Evolutionary conservation across 2,329 filamentous ascomycete species (phyloP).

Genomic region (Beauveria sp.): DNA sequence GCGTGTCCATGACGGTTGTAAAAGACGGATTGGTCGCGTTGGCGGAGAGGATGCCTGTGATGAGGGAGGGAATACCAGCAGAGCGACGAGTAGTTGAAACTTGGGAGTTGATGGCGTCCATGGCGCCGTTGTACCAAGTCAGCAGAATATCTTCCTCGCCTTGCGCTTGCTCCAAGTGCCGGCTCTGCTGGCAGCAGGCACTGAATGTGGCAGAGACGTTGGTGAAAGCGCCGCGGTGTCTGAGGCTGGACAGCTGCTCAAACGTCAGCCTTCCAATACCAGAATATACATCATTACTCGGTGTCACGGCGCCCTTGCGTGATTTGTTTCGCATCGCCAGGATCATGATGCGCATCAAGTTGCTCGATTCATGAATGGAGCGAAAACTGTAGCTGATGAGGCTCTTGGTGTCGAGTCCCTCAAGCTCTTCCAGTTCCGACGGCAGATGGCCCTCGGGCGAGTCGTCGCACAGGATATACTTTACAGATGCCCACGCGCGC

Average conservation of each 20-base stretch:
- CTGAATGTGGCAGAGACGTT: constrained; percentile 86
- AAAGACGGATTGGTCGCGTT: constrained; percentile 55
- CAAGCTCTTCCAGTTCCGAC: constrained; percentile 64
- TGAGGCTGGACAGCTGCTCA: constrained; percentile 69
- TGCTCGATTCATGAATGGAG: constrained; percentile 87
- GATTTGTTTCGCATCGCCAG: constrained; percentile 43
- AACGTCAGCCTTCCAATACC: constrained; percentile 69
- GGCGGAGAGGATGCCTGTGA: constrained; percentile 71
- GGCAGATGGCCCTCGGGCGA: constrained; percentile 85
- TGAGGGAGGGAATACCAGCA: constrained; percentile 80
- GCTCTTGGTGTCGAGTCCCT: constrained; percentile 75
- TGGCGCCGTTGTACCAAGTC: constrained; percentile 64
- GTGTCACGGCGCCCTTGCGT: constrained; percentile 36
- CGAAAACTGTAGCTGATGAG: constrained; percentile 92
- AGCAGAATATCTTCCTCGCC: constrained; percentile 42
- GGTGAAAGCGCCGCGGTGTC: constrained; percentile 88
- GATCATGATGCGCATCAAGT: constrained; percentile 59
- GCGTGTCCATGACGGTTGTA: constrained; percentile 52
- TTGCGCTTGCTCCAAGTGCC: constrained; percentile 32
- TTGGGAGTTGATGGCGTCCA: constrained; percentile 65
- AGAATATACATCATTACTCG: constrained; percentile 48
- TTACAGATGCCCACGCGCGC: constrained; percentile 70
- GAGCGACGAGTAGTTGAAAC: constrained; percentile 81
- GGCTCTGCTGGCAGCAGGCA: constrained; percentile 62
- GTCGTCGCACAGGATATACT: constrained; percentile 78